phyloP scores from a whole-genome alignment of 2,329 filamentous ascomycete genomes.

The Claviceps pazoutovae region DNA sequence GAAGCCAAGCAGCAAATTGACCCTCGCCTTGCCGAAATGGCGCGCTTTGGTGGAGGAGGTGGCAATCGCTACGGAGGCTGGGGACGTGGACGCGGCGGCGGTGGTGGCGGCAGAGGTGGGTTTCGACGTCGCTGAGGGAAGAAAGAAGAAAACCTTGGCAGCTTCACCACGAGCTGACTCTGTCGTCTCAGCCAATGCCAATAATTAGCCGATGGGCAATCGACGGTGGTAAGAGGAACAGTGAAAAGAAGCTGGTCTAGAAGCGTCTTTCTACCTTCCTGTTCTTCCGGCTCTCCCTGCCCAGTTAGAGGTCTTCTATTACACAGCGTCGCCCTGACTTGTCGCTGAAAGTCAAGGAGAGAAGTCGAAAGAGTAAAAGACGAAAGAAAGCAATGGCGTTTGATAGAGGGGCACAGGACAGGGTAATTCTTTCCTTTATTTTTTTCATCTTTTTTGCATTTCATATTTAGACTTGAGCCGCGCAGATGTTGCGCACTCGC shows the following conservation, averaged over 20 bases:
- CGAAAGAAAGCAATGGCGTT: constrained; percentile 14
- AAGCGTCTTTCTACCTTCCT: neutral
- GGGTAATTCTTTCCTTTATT: constrained; percentile 6
- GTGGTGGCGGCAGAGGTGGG: constrained; percentile 30
- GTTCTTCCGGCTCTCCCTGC: too few relatives aligned
- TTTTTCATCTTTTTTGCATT: constrained; percentile 2
- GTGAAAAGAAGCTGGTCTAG: neutral
- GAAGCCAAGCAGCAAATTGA: constrained; percentile 98
- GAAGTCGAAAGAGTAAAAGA: neutral
- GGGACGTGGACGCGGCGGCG: constrained; percentile 44
- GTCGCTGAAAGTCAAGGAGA: neutral
- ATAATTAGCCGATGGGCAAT: constrained; percentile 34
- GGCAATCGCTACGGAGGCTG: constrained; percentile 61
- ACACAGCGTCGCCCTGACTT: neutral
- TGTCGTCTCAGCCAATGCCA: constrained; percentile 29
- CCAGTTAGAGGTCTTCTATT: neutral
- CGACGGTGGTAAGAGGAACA: constrained; percentile 33
- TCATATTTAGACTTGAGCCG: constrained; percentile 9
- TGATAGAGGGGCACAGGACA: constrained; percentile 16
- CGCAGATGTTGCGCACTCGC: constrained; percentile 4
- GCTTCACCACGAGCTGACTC: constrained; percentile 21
- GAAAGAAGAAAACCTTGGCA: constrained; percentile 13
- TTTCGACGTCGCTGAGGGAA: constrained; percentile 20
- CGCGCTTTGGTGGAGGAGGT: constrained; percentile 74
- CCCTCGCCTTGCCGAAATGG: constrained; percentile 90